phyloP scores from a whole-genome alignment of 2,329 filamentous ascomycete genomes.

The Penicillium italicum region DNA sequence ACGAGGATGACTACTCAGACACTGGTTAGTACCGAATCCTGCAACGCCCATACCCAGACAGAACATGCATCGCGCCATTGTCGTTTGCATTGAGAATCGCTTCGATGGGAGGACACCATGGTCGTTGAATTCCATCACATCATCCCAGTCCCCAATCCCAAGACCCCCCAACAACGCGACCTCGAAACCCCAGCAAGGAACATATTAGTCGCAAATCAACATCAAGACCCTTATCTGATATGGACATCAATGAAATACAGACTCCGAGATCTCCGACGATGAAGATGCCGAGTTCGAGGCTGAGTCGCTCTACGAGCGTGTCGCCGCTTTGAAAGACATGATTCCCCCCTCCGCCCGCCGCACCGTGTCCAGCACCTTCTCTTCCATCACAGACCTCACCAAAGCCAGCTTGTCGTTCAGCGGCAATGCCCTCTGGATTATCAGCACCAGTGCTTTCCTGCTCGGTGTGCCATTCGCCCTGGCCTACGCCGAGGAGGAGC shows the following conservation, averaged over 20 bases:
- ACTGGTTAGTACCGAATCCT: constrained; percentile 61
- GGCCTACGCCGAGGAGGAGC: constrained; percentile 92
- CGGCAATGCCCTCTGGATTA: constrained; percentile 84
- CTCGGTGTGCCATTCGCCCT: constrained; percentile 91
- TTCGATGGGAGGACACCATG: background rate
- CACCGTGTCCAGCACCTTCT: constrained; percentile 60
- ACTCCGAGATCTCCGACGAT: constrained; percentile 81
- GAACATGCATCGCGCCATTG: constrained; percentile 5
- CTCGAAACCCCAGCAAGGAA: constrained; percentile 2
- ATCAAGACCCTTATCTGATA: constrained; percentile 15
- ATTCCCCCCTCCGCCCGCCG: constrained; percentile 69
- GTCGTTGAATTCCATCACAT: background rate
- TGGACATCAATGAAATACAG: constrained; percentile 41
- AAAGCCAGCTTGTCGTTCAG: constrained; percentile 57
- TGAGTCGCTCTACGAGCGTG: constrained; percentile 62
- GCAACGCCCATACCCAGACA: background rate
- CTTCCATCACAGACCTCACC: constrained; percentile 44
- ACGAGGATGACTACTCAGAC: constrained; percentile 83
- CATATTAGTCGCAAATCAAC: constrained; percentile 5
- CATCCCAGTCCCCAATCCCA: background rate
- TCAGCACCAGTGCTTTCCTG: constrained; percentile 84
- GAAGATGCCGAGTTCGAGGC: constrained; percentile 61
- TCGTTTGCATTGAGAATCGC: background rate
- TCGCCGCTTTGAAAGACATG: constrained; percentile 71
- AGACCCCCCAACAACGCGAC: constrained; percentile 4